Evolutionary conservation across 2,329 filamentous ascomycete genomes (phyloP), one percentile per base, ranked within the genome.

Genomic region (Aspergillus sp.): DNA sequence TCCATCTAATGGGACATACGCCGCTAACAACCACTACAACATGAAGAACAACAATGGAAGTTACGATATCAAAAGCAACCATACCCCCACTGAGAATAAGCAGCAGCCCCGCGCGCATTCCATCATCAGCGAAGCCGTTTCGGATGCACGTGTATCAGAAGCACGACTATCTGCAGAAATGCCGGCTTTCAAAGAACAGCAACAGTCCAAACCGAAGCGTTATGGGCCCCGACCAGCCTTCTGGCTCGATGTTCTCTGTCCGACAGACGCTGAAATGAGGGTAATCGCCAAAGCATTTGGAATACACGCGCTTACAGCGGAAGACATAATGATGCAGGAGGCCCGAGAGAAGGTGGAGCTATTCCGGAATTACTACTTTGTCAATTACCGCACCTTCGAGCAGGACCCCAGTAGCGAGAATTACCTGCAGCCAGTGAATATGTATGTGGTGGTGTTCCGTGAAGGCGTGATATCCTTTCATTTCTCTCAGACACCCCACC

Each of bases 331-430:
- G 78, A 85, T 96, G 73, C 89, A 97, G 65, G 93, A 98, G 71
- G 88, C 90, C 33, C 90, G 93, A 19, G 93, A 98, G 62, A 98
- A 98, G 70, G 93, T 98, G 1, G 93, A 98, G 65, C 77, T 98
- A 1, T 98, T 98, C 74, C 85, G 88, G 30, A 87, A 95, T 64
- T 98, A 98, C 71, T 98, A 98, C 67, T 96, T 98, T 59, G 88
- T 98, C 70, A 97, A 95, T 65, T 98, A 98, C 66, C 86, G 93
- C 11, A 94, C 90, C 0, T 98, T 98, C 61, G 93, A 98, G 63
- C 93, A 97, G 65, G 93, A 98, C 61, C 82, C 83, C 48, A 85
- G 85, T 55, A 95, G 84, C 62, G 88, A 93, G 45, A 84, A 94
- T 60, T 95, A 94, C 63, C 77, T 98, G 37, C 89, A 97, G 57